phyloP scores from a whole-genome alignment of 1,284 basidiomycete species.

The Termitomyces sp. region DNA sequence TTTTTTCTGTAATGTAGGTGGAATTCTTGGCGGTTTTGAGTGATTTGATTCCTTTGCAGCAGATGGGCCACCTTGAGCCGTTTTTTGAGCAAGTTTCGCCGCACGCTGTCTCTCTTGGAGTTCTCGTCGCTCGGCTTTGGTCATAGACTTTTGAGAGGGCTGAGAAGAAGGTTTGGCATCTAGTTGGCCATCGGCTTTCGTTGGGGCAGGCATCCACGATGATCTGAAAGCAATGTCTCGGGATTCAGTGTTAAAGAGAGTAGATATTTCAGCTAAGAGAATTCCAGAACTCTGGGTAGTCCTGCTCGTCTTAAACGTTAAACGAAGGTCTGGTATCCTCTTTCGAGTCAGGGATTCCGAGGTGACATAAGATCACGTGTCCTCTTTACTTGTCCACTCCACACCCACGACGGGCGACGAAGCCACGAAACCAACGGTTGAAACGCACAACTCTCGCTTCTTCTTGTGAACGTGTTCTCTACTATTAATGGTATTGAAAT shows the following conservation, averaged over 20 bases:
- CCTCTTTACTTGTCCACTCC: neutral
- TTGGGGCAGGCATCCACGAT: constrained; percentile 29
- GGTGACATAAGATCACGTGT: constrained; percentile 17
- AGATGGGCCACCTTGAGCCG: constrained; percentile 9
- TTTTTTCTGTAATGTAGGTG: constrained; percentile 29
- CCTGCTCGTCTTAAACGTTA: constrained; percentile 1
- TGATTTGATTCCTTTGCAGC: constrained; percentile 11
- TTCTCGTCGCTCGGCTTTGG: constrained; percentile 76
- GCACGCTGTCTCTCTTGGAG: constrained; percentile 77
- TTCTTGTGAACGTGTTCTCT: constrained; percentile 1
- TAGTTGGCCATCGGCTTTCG: constrained; percentile 21
- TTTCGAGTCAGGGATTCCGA: constrained; percentile 7
- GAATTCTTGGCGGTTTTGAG: constrained; percentile 24
- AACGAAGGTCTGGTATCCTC: neutral
- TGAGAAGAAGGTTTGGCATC: constrained; percentile 21
- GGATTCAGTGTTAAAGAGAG: neutral
- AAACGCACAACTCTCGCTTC: neutral
- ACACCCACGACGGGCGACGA: constrained; percentile 4
- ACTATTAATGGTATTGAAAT: constrained; percentile 11
- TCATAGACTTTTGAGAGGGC: constrained; percentile 62
- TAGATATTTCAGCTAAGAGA: neutral
- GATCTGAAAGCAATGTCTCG: neutral
- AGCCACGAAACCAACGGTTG: neutral
- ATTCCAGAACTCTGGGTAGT: neutral
- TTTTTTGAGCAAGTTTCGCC: constrained; percentile 50